Conservation (phyloP, 805 yeast species). For the Candida verbasci region DNA sequence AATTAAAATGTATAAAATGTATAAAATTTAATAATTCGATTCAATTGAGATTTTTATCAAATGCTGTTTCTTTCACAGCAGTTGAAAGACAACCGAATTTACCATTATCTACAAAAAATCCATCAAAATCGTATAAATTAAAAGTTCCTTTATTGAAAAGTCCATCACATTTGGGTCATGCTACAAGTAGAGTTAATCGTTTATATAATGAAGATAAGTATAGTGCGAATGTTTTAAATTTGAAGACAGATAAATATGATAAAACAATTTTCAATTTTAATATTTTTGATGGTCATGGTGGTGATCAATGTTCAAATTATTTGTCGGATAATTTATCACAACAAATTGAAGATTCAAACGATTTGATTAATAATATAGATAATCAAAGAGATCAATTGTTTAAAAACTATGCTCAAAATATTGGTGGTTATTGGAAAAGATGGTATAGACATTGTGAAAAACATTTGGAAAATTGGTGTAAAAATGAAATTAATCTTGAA, state of each 20-base stretch:
- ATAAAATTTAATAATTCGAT: not conserved
- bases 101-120: slow-evolving; percentile 7
- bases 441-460: slow-evolving; percentile 50
- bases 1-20: not conserved
- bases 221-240: slow-evolving; percentile 55
- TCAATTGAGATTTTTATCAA: slow-evolving; percentile 1
- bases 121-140: slow-evolving; percentile 24
- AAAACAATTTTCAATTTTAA: slow-evolving; percentile 54
- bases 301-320: slow-evolving; percentile 65
- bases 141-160: slow-evolving; percentile 57
- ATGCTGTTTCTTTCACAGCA: slow-evolving; percentile 25
- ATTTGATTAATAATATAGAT: slow-evolving; percentile 21
- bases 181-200: slow-evolving; percentile 70
- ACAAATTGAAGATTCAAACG: slow-evolving; percentile 45
- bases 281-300: slow-evolving; percentile 95
- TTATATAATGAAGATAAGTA: slow-evolving; percentile 77
- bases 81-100: slow-evolving; percentile 14
- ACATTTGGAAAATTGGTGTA: slow-evolving; percentile 20
- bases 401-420: slow-evolving; percentile 48
- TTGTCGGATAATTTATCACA: slow-evolving; percentile 50
- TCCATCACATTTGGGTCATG: slow-evolving; percentile 78
- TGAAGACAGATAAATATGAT: slow-evolving; percentile 13
- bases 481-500: slow-evolving; percentile 12
- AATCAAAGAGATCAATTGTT: slow-evolving; percentile 38
- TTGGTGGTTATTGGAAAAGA: slow-evolving; percentile 86